Evolutionary conservation across 2,329 filamentous ascomycete genomes (phyloP).

Genomic region (Aureobasidium namibiae): DNA sequence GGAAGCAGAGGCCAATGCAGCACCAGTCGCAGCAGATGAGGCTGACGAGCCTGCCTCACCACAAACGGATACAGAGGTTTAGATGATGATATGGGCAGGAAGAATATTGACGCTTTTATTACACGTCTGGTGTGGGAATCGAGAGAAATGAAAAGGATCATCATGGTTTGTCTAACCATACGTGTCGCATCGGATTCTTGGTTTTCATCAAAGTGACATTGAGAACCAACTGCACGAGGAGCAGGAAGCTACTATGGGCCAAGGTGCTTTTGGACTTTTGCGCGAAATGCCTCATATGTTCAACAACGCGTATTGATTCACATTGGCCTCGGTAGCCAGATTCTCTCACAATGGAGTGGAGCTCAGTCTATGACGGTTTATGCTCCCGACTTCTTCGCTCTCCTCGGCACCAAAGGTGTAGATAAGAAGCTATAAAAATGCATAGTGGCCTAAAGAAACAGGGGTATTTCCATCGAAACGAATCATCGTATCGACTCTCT

Average conservation of each 20-base stretch:
- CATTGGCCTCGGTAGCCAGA: constrained; percentile 56
- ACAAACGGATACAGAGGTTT: constrained; percentile 13
- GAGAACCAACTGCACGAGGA: constrained; percentile 57
- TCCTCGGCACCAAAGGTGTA: constrained; percentile 60
- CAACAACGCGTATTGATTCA: constrained; percentile 66
- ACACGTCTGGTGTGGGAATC: background rate
- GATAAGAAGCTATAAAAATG: constrained; percentile 59
- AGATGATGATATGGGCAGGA: background rate
- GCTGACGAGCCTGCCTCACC: constrained; percentile 12
- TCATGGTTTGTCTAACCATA: too few species aligned
- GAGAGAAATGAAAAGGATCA: background rate
- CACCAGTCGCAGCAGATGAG: constrained; percentile 4
- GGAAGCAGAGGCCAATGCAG: constrained; percentile 9
- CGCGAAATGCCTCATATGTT: constrained; percentile 60
- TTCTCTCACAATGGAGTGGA: constrained; percentile 65
- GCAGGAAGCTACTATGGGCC: constrained; percentile 58
- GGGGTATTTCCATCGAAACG: too few species aligned
- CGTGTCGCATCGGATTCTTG: too few species aligned
- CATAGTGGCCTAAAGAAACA: too few species aligned
- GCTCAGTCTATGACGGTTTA: constrained; percentile 65
- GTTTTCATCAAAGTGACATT: too few species aligned
- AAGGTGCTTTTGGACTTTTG: constrained; percentile 52
- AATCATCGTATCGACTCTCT: too few species aligned
- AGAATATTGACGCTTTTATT: background rate
- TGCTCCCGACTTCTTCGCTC: constrained; percentile 60